A percentile compares a stretch with the other conserved stretches of the same genome.
Conservation (phyloP, 2,329 filamentous ascomycete species). For the Akanthomyces dipterigenus region DNA sequence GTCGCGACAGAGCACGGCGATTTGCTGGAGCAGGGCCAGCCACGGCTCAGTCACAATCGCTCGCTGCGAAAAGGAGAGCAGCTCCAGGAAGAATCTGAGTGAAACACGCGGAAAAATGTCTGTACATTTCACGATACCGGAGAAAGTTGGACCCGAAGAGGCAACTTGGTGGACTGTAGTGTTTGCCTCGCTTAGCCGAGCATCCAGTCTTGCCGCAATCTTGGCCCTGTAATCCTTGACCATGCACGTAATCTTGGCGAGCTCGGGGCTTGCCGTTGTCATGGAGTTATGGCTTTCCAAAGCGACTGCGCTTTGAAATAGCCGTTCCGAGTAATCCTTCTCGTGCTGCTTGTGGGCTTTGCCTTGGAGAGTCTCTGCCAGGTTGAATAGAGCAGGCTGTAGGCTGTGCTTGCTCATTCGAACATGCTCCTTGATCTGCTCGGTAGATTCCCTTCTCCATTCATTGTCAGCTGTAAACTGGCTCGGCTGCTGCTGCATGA, state of each 20-base stretch:
- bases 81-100: neutral
- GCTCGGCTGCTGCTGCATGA: neutral
- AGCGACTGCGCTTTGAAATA: neutral
- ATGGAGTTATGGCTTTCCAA: neutral
- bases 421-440: neutral
- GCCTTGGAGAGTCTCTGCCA: neutral
- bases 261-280: no score
- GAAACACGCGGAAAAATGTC: neutral
- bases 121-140: no score
- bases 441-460: neutral
- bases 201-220: no score
- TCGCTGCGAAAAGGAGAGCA: neutral
- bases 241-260: no score
- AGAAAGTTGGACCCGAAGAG: neutral
- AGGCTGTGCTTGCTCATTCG: neutral
- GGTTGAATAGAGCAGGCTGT: neutral
- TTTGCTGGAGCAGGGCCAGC: neutral
- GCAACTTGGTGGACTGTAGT: no score
- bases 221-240: no score
- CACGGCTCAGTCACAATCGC: neutral
- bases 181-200: no score
- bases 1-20: neutral
- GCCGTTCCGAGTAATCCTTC: neutral
- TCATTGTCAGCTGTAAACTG: neutral
- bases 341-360: neutral